A percentile compares a stretch with the other conserved stretches of the same genome.
Evolutionary conservation across 2,329 filamentous ascomycete genomes (phyloP).

Genomic region (Didymella segeticola): DNA sequence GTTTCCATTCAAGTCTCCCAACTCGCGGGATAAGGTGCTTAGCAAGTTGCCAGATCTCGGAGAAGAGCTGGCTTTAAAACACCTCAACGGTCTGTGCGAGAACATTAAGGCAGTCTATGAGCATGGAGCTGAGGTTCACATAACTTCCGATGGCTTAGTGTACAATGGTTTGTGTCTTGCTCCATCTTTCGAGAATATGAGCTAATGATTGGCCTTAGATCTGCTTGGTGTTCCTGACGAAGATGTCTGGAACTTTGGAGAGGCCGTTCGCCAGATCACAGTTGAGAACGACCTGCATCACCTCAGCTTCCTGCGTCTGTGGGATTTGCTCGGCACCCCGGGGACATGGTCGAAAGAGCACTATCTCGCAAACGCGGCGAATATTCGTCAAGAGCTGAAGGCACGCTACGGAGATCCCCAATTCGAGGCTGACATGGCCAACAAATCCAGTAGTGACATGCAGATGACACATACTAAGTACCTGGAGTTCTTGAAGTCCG

Average conservation of each 20-base stretch:
- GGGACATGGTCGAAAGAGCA: conserved; percentile 28
- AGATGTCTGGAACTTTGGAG: conserved; percentile 51
- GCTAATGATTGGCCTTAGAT: conserved; percentile 32
- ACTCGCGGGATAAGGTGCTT: conserved; percentile 61
- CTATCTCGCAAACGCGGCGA: conserved; percentile 32
- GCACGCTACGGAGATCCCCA: conserved; percentile 31
- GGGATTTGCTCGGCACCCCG: conserved; percentile 26
- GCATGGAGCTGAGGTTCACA: conserved; percentile 51
- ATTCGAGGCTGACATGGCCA: conserved; percentile 41
- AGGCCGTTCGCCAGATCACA: conserved; percentile 24
- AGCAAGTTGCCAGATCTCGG: conserved; percentile 54
- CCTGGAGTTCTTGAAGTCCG: conserved; percentile 35
- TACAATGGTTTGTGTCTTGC: conserved; percentile 43
- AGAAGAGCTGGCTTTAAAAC: conserved; percentile 53
- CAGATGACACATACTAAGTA: conserved; percentile 40
- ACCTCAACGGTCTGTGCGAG: conserved; percentile 51
- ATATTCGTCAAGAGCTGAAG: conserved; percentile 35
- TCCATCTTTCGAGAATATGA: background rate
- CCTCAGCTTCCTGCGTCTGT: conserved; percentile 28
- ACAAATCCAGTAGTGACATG: conserved; percentile 34
- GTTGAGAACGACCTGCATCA: conserved; percentile 25
- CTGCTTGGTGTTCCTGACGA: conserved; percentile 53
- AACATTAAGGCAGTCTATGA: conserved; percentile 51
- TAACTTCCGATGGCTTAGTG: conserved; percentile 54
- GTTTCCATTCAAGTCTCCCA: conserved; percentile 69